Base-by-base conservation (phyloP, 1,284 basidiomycete species). In the Neonothopanus nambi region DNA sequence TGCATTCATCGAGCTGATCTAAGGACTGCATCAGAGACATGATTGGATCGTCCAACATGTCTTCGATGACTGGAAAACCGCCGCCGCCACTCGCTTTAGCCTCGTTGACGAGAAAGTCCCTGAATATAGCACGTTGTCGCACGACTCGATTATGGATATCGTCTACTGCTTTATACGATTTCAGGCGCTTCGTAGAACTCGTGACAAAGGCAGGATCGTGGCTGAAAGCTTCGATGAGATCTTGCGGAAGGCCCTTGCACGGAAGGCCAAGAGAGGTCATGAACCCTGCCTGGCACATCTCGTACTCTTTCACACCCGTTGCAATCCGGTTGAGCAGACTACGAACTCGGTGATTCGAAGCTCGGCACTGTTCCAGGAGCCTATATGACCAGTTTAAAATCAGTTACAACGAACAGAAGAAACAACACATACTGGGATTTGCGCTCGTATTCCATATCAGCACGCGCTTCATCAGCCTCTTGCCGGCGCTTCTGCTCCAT, bases 141-240 rank as follows among this genome's bases (percentile, higher is more conserved):
- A 70, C 54, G 12, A 89, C 68, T 30, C 87, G 81, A 35, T 71
- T 61, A 60, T 87, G 75, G 51, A 89, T 86, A 56, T 90, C 86
- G 55, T 90, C 87, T 13, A 89, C 85, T 0, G 84, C 84, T 55
- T 76, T 75, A 82, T 84, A 89, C 11, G 86, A 79, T 48, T 67
- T 71, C 30, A 75, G 71, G 36, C 76, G 72, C 44, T 82, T 77
- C 0, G 85, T 87, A 11, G 75, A 67, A 17, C 84, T 77, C 3
- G 80, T 85, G 8, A 88, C 80, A n/a, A 82, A 80, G 3, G 85
- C 80, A 35, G 88, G 89, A 63, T 91, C 88, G 56, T 88, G 86
- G 35, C 77, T 80, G 61, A 89, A 81, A 3, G 86, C 82, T 48
- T 90, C 87, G 33, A 89, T 65, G 12, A 90, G 73, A 13, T 88